phyloP scores from a whole-genome alignment of 495 filamentous ascomycete genomes.

The Sphaerosporella brunnea region DNA sequence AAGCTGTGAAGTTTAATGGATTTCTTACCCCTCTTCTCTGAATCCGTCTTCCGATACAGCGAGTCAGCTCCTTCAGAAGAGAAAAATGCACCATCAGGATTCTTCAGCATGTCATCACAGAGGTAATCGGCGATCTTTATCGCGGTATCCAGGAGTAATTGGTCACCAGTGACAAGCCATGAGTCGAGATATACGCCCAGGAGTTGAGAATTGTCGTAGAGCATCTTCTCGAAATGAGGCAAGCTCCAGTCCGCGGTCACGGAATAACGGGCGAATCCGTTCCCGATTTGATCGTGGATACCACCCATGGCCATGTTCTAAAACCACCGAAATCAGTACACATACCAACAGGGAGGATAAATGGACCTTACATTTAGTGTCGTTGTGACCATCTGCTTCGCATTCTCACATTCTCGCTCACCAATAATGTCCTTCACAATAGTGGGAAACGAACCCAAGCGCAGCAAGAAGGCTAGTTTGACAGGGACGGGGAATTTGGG shows the following conservation, averaged over 20 bases:
- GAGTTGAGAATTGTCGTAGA: conserved; percentile 84
- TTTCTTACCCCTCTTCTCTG: conserved; percentile 45
- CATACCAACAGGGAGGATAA: too few species aligned
- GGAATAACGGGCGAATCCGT: conserved; percentile 79
- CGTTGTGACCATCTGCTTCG: conserved; percentile 60
- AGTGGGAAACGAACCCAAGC: conserved; percentile 51
- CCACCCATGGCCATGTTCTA: conserved; percentile 64
- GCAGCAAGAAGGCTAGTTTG: conserved; percentile 67
- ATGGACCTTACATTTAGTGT: conserved; percentile 50
- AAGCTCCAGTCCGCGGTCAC: conserved; percentile 80
- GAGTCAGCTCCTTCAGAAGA: conserved; percentile 89
- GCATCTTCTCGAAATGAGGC: conserved; percentile 97
- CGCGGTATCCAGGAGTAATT: conserved; percentile 60
- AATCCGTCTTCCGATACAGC: conserved; percentile 52
- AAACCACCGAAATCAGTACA: too few species aligned
- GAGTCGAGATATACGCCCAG: conserved; percentile 76
- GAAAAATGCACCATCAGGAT: conserved; percentile 57
- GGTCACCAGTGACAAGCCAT: conserved; percentile 51
- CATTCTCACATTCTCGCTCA: conserved; percentile 53
- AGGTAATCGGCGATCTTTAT: conserved; percentile 75
- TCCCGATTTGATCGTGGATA: conserved; percentile 81
- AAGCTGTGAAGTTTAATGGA: background rate
- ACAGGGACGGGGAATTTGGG: conserved; percentile 87
- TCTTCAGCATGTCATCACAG: conserved; percentile 46
- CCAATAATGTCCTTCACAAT: conserved; percentile 75